A percentile compares a stretch with the other conserved stretches of the same genome.
Evolutionary conservation across 768 basidiomycete species (phyloP).

Genomic region (Suillus cothurnatus): DNA sequence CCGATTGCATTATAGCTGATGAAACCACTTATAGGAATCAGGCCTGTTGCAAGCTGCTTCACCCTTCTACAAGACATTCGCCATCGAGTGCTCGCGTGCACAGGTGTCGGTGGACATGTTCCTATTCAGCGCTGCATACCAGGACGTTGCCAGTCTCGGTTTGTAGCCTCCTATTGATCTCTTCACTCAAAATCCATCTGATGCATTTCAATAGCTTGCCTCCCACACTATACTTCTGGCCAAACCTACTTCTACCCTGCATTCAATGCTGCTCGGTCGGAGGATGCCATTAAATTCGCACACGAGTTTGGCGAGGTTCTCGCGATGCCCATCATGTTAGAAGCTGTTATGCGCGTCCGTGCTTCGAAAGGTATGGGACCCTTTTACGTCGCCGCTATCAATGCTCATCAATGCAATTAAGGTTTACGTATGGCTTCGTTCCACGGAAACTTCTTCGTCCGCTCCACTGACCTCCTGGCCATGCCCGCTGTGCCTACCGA

Average conservation of each 20-base stretch:
- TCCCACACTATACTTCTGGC: slow-evolving; percentile 97
- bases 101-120: slow-evolving; percentile 99
- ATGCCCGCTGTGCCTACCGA: slow-evolving; percentile 97
- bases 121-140: slow-evolving; percentile 91
- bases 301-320: slow-evolving; percentile 95
- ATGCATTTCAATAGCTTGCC: slow-evolving; percentile 57
- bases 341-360: slow-evolving; percentile 97
- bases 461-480: slow-evolving; percentile 93
- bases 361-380: slow-evolving; percentile 80
- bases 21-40: slow-evolving; percentile 64
- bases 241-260: slow-evolving; percentile 99
- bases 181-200: slow-evolving; percentile 5
- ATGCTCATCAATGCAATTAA: slow-evolving; percentile 25
- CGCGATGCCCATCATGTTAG: slow-evolving; percentile 92
- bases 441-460: slow-evolving; percentile 99
- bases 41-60: slow-evolving; percentile 90
- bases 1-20: slow-evolving; percentile 1
- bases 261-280: slow-evolving; percentile 91
- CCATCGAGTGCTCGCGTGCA: slow-evolving; percentile 95
- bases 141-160: slow-evolving; percentile 95
- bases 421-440: slow-evolving; percentile 95
- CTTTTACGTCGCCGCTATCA: not conserved
- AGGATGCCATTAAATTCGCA: slow-evolving; percentile 98
- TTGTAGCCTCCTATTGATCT: slow-evolving; percentile 20
- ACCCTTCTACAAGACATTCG: slow-evolving; percentile 97